Evolutionary conservation across 805 yeast species (phyloP), one percentile per base, ranked within the genome.

Genomic region (Dipodascopsis uninucleata): DNA sequence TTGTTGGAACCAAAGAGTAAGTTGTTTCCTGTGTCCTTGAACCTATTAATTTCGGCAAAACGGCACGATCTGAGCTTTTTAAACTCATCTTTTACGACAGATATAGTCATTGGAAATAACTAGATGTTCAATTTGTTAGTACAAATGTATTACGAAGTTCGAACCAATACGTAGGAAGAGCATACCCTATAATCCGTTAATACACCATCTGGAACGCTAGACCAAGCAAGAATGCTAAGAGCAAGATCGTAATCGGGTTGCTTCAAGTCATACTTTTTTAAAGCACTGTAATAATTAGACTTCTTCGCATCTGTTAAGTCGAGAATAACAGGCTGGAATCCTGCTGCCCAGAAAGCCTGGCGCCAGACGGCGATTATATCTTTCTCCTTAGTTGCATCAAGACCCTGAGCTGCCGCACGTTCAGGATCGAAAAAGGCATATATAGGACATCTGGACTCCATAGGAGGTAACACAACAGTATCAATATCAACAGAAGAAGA

Each of bases 301-400:
- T 29, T 28, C 32, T 45, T 33, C 28, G 57, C 46, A 26, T 58
- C 51, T 10, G 36, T 31, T 8, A 28, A 20, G n/a, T 42, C 47
- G 14, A 60, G 51, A 2, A 61, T 57, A 16, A 48, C 48, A 5
- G 64, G 64, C 32, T 52, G 50, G 37, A 61, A 58, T 7, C 64
- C 64, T 8, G 38, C 40, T 3, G 62, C 52, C 57, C 58, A 60
- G 48, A 55, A 47, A 3, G 62, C 63, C 28, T 49, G 44, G 26
- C 50, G 48, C 64, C 64, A 61, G 3, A 48, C 49, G 7, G 50
- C 36, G 8, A 60, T 24, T 8, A 58, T 44, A 5, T 38, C 43
- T 16, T 8, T 35, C 43, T 59, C 64, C 12, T 32, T 21, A 5
- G 53, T 43, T 9, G 35, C 39, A 25, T 50, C 43, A 14, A 12